A percentile compares a stretch with the other conserved stretches of the same genome.
These are phyloP conservation scores for Phlebiopsis gigantea DNA, from an alignment of 768 basidiomycete species.

Conservation along the genomic window DNA sequence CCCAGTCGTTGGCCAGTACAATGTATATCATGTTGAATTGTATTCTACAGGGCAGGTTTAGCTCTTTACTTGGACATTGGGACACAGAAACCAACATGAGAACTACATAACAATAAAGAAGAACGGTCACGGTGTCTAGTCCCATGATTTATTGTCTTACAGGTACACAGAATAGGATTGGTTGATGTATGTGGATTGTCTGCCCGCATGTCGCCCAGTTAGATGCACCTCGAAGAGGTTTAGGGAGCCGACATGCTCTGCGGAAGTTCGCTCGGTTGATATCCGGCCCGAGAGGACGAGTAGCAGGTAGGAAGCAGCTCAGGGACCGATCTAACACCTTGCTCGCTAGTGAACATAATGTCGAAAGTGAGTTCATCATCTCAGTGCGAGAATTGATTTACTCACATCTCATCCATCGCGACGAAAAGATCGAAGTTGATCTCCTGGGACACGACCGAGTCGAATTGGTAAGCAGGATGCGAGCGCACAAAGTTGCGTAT, in stretches of 20 bases:
- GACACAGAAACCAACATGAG: neutral
- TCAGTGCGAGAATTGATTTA: no score
- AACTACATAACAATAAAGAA: neutral
- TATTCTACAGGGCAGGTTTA: neutral
- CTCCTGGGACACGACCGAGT: slow-evolving; percentile 87
- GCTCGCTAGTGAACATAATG: slow-evolving; percentile 15
- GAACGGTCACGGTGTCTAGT: no score
- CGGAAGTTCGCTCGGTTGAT: no score
- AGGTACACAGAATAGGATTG: no score
- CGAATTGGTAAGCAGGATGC: slow-evolving; percentile 87
- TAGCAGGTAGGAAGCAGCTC: slow-evolving; percentile 20
- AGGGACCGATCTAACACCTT: slow-evolving; percentile 20
- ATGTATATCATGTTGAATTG: neutral
- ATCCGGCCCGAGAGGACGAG: slow-evolving; percentile 7
- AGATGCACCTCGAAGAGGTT: no score
- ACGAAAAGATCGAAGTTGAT: slow-evolving; percentile 93
- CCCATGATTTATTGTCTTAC: no score
- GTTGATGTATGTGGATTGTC: no score
- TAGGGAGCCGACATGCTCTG: no score
- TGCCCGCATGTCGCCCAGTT: no score
- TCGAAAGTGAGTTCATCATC: neutral
- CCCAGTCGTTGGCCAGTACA: neutral
- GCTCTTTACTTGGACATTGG: no score
- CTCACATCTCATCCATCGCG: slow-evolving; percentile 90
- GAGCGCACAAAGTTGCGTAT: slow-evolving; percentile 86